phyloP scores from a whole-genome alignment of 768 basidiomycete species.

The Mycena galopus region DNA sequence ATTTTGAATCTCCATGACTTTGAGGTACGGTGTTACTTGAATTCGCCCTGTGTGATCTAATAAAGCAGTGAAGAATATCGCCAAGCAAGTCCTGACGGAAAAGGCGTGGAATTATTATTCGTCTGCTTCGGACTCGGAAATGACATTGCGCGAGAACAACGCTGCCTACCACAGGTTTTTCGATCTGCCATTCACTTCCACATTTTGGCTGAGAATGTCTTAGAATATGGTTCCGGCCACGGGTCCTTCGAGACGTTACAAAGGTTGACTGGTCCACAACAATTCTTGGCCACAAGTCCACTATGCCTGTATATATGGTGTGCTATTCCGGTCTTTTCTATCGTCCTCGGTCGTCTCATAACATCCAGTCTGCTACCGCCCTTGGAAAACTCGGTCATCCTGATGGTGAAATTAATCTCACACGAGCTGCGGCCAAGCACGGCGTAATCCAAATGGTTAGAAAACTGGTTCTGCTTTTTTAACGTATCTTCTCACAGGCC shows the following conservation, averaged over 20 bases:
- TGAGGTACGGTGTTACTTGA: slow-evolving; percentile 64
- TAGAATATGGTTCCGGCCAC: slow-evolving; percentile 92
- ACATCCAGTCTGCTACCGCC: slow-evolving; percentile 79
- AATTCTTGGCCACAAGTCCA: slow-evolving; percentile 81
- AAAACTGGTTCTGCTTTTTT: not conserved
- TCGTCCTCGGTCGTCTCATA: slow-evolving; percentile 16
- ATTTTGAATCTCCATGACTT: slow-evolving; percentile 95
- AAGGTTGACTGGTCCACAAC: slow-evolving; percentile 88
- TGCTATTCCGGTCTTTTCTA: slow-evolving; percentile 34
- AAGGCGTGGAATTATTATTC: slow-evolving; percentile 98
- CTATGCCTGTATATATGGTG: slow-evolving; percentile 88
- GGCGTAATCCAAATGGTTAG: slow-evolving; percentile 66
- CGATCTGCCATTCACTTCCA: not conserved
- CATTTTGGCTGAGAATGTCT: not conserved
- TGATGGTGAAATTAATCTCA: slow-evolving; percentile 83
- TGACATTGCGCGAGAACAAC: slow-evolving; percentile 90
- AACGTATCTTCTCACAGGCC: not conserved
- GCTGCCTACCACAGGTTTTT: slow-evolving; percentile 88
- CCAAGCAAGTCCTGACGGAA: slow-evolving; percentile 82
- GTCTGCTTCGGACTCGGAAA: slow-evolving; percentile 97
- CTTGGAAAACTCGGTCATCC: slow-evolving; percentile 86
- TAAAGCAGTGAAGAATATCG: slow-evolving; percentile 71
- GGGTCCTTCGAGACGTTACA: slow-evolving; percentile 86
- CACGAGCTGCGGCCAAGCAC: slow-evolving; percentile 78
- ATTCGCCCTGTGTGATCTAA: slow-evolving; percentile 11